Evolutionary conservation across 2,329 filamentous ascomycete species (phyloP), one percentile per base, ranked within the genome.

Genomic region (Trichoderma atrobrunneum): DNA sequence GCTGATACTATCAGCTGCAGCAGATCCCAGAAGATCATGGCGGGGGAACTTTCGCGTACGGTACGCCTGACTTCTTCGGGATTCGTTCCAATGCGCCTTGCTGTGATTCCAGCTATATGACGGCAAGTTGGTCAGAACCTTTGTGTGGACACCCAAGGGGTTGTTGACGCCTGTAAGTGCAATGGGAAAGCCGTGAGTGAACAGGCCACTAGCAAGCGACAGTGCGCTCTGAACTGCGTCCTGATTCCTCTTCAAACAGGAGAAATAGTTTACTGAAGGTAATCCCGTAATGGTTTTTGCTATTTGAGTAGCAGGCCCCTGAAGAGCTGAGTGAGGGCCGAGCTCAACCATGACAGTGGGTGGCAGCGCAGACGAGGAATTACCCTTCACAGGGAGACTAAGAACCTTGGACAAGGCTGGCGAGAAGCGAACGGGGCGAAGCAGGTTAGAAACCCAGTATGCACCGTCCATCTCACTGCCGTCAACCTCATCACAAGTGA

Each of bases 1-100:
- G 2, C 74, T 71, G 14, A 73, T 76, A 7, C 71, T 75, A 28
- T 73, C 72, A 18, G 48, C 64, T 69, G 77, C 54, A 75, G 62
- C 26, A 64, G 64, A 24, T 67, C 80, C 80, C 0, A 81, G 59
- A 0, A 80, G 74, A 7, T 79, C 76, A 43, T 80, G 78, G 7
- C 76, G 68, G 0, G 74, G 63, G 14, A 74, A 70, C 16, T 75
- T 71, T 2, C 77, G 74, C 71, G 30, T 74, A 34, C 64, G 73
- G 73, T 67, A 79, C 73, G 28, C 80, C 74, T n/a, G 79, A 61
- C 24, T 75, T n/a, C 74, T 54, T 0, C 75, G 67, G 7, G 74
- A 75, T 16, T 78, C 77, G 10, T 63, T 70, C 74, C 76, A 78
- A 48, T 72, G 75, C 0, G 24, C 70, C 21, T 57, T 74, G 32